Evolutionary conservation across 164 flowering plant genomes (phyloP), one percentile per base, ranked within the genome.

Genomic region (Stephania japonica): DNA sequence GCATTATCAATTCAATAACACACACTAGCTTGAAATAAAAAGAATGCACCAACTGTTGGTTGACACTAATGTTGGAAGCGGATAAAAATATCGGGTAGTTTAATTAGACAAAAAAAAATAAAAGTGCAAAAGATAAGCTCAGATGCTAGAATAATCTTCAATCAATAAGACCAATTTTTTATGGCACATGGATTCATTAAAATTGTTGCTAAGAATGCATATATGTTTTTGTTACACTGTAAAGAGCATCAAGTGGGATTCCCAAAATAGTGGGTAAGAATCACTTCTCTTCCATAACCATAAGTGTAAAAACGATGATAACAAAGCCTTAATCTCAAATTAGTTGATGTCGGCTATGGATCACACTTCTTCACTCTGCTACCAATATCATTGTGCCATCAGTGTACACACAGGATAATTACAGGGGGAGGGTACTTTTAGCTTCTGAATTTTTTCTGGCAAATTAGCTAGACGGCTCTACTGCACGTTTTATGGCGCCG

Each of bases 101-200:
- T n/a, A n/a, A n/a, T n/a, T n/a, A n/a, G n/a, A n/a, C n/a, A n/a
- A n/a, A n/a, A n/a, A n/a, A n/a, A n/a, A n/a, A n/a, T n/a, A n/a
- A n/a, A n/a, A n/a, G n/a, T n/a, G n/a, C n/a, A n/a, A n/a, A n/a
- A n/a, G n/a, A n/a, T n/a, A n/a, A 59, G 21, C 21, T 24, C 64
- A 18, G 64, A 19, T 59, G 64, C 64, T 59, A 59, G 64, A 59
- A 11, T 18, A 47, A 47, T 47, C 16, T 12, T 47, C 21, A 21
- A 59, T 59, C 23, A 59, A 59, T 59, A 9, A 59, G 7, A 21
- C 64, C 19, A 59, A 24, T 59, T 59, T 56, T 59, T 32, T 32
- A 32, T 59, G 64, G 64, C 64, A n/a, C 64, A 59, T 59, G 64
- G 64, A 18, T n/a, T 59, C 64, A 59, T 59, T 59, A 59, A 59